Evolutionary conservation across 257 asterid species (phyloP).

Genomic region (Thymus mandschuricus): DNA sequence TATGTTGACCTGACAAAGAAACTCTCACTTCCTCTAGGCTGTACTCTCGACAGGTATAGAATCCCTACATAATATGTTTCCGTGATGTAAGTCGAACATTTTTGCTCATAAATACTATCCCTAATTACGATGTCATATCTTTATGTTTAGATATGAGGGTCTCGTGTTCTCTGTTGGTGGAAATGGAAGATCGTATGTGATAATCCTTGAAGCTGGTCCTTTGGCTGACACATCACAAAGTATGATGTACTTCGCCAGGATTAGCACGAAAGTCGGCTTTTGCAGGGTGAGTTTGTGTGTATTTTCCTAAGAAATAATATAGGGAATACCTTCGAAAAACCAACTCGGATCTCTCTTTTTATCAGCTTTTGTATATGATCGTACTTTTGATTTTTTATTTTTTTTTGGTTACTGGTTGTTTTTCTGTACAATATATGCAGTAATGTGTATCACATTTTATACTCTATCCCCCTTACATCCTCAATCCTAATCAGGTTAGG

Average conservation of each 20-base stretch:
- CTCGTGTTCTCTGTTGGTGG: slow-evolving; percentile 95
- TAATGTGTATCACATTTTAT: background rate
- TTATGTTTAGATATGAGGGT: slow-evolving; percentile 75
- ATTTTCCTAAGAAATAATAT: slow-evolving; percentile 6
- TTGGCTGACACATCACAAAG: slow-evolving; percentile 73
- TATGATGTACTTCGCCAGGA: slow-evolving; percentile 81
- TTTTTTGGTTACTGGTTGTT: background rate
- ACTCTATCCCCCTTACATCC: slow-evolving; percentile 7
- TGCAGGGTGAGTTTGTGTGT: slow-evolving; percentile 76
- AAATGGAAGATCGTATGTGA: slow-evolving; percentile 86
- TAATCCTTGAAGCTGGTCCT: slow-evolving; percentile 95
- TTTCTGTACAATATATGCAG: too few species aligned
- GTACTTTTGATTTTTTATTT: background rate
- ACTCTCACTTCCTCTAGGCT: slow-evolving; percentile 85
- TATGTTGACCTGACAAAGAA: slow-evolving; percentile 74
- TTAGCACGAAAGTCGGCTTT: slow-evolving; percentile 91
- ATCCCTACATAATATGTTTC: slow-evolving; percentile 1
- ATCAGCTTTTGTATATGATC: background rate
- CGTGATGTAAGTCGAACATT: background rate
- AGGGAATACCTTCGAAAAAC: slow-evolving; percentile 18
- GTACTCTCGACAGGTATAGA: slow-evolving; percentile 88
- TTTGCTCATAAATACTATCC: background rate
- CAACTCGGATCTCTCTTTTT: background rate
- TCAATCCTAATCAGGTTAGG: slow-evolving; percentile 64
- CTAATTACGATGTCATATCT: background rate